Percentiles rank a stretch among this genome's conserved stretches.
Conservation (phyloP, 768 basidiomycete genomes). For the Leccinum truebloodii region DNA sequence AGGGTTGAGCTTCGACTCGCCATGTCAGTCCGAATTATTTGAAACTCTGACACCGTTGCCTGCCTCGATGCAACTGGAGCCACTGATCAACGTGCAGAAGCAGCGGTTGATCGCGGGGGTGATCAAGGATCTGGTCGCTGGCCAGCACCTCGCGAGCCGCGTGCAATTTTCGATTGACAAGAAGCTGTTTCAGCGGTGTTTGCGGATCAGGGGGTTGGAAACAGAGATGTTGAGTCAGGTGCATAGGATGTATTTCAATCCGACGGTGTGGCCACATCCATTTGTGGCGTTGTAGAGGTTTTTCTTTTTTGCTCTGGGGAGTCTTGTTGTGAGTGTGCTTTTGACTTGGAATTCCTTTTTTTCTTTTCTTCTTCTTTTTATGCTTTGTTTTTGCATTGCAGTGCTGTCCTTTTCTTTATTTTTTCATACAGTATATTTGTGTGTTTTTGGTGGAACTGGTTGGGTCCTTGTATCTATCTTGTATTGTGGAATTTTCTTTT, state of each 20-base stretch:
- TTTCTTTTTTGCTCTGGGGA: neutral
- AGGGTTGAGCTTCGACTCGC: constrained; percentile 69
- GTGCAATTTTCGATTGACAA: constrained; percentile 72
- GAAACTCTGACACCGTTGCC: constrained; percentile 71
- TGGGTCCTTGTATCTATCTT: too few relatives aligned
- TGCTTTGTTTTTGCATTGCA: neutral
- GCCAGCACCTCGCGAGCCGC: constrained; percentile 77
- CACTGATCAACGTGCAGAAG: constrained; percentile 87
- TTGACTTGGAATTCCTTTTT: too few relatives aligned
- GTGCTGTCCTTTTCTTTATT: too few relatives aligned
- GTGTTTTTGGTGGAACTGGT: too few relatives aligned
- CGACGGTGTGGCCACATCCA: constrained; percentile 16
- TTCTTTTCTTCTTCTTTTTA: too few relatives aligned
- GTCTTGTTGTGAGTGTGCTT: neutral
- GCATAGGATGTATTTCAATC: constrained; percentile 36
- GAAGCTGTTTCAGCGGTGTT: constrained; percentile 73
- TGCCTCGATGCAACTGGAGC: constrained; percentile 76
- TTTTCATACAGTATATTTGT: too few relatives aligned
- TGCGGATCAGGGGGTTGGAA: constrained; percentile 68
- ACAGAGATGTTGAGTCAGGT: constrained; percentile 53
- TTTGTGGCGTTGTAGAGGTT: constrained; percentile 23
- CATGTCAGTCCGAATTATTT: constrained; percentile 79
- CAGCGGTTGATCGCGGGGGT: constrained; percentile 79
- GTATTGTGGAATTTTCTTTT: too few relatives aligned
- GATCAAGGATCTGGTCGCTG: constrained; percentile 81